Percentiles rank a stretch among this genome's conserved stretches.
phyloP scores from a whole-genome alignment of 345 rosid species.

The Citrus unshiu region DNA sequence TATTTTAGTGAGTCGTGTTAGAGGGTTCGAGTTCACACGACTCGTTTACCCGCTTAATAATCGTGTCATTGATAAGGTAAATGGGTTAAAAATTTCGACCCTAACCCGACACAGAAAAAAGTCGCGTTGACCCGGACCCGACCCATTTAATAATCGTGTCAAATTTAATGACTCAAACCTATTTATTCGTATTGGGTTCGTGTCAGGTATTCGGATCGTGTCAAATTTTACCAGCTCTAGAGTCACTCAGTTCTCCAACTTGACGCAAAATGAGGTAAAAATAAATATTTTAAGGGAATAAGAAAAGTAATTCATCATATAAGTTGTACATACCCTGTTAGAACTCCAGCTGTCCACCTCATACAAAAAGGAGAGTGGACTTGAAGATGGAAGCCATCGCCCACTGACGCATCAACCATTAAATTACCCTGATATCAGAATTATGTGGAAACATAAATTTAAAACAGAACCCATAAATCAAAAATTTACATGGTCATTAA shows the following conservation, averaged over 20 bases:
- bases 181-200: too few relatives aligned
- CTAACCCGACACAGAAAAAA: too few relatives aligned
- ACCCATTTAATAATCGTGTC: too few relatives aligned
- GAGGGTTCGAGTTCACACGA: too few relatives aligned
- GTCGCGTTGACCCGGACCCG: too few relatives aligned
- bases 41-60: too few relatives aligned
- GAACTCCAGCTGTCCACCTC: slow-evolving; percentile 84
- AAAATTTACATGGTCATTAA: slow-evolving; percentile 7
- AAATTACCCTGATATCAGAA: slow-evolving; percentile 84
- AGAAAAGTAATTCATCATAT: neutral
- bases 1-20: too few relatives aligned
- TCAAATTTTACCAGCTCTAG: too few relatives aligned
- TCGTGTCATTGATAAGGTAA: too few relatives aligned
- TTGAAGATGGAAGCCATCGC: slow-evolving; percentile 68
- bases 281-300: neutral
- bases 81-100: too few relatives aligned
- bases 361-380: slow-evolving; percentile 54
- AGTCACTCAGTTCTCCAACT: too few relatives aligned
- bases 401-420: slow-evolving; percentile 93
- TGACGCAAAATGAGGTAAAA: neutral
- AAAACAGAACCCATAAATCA: slow-evolving; percentile 29
- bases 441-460: slow-evolving; percentile 46
- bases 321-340: slow-evolving; percentile 50
- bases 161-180: accelerated
- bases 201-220: too few relatives aligned